Percentiles rank a stretch among this genome's conserved stretches.
Evolutionary conservation across 202 grass and related monocot species (phyloP).

Genomic region (Alloteropsis angusta): DNA sequence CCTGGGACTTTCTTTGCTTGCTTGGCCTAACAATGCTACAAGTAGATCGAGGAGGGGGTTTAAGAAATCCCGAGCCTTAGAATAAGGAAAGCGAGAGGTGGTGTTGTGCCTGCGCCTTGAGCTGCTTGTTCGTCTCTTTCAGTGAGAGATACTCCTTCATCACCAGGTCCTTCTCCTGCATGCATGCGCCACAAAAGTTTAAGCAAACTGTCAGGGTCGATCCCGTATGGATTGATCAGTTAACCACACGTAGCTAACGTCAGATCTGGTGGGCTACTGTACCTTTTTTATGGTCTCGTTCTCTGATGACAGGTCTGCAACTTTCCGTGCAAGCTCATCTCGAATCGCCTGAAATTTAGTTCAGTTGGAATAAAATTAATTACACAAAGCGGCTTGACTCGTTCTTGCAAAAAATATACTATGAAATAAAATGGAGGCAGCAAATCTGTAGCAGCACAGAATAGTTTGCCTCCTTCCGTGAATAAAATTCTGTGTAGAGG

Average conservation of each 20-base stretch:
- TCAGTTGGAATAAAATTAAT: not conserved
- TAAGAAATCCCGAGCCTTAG: not conserved
- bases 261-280: too few relatives aligned
- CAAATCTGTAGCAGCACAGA: too few relatives aligned
- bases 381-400: too few relatives aligned
- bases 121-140: conserved; percentile 56
- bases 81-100: conserved; percentile 17
- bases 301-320: conserved; percentile 41
- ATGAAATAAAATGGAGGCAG: not conserved
- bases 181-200: not conserved
- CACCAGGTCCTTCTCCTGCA: conserved; percentile 60
- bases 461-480: too few relatives aligned
- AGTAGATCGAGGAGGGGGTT: not conserved
- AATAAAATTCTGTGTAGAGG: too few relatives aligned
- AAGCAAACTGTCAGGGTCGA: not conserved
- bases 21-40: not conserved
- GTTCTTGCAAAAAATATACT: too few relatives aligned
- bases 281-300: conserved; percentile 73
- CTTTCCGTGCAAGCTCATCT: conserved; percentile 57
- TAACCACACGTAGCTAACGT: not conserved
- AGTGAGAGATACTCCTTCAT: conserved; percentile 47
- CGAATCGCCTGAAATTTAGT: conserved; percentile 43
- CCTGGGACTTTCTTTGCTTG: too few relatives aligned
- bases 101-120: conserved; percentile 43
- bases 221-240: not conserved